phyloP scores from a whole-genome alignment of 768 basidiomycete genomes.

The Punctularia strigosozonata region DNA sequence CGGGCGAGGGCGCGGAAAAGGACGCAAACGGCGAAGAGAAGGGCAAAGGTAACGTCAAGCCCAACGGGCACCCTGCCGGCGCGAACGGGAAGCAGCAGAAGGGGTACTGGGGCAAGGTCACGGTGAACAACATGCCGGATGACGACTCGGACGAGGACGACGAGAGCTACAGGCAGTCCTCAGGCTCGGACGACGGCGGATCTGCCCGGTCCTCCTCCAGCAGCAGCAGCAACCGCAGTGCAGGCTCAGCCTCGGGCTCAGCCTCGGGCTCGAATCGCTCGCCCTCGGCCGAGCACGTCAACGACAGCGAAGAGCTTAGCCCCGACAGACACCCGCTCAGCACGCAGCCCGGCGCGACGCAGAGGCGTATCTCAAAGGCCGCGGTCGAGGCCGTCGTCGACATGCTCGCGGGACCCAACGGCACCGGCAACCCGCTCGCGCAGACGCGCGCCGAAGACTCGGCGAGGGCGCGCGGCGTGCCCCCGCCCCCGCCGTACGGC shows the following conservation, averaged over 20 bases:
- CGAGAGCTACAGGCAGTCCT: conserved; percentile 8
- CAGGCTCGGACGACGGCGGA: conserved; percentile 12
- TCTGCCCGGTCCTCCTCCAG: too few relatives aligned
- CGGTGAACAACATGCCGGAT: conserved; percentile 1
- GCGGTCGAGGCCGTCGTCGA: conserved; percentile 54
- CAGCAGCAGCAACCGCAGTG: too few relatives aligned
- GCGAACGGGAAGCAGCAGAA: conserved; percentile 15
- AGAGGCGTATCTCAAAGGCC: conserved; percentile 47
- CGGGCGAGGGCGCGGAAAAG: conserved; percentile 37
- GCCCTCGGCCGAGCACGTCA: conserved; percentile 26
- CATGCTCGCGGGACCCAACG: conserved; percentile 49
- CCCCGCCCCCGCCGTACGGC: too few relatives aligned
- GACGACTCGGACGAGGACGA: conserved; percentile 8
- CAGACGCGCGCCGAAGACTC: too few relatives aligned
- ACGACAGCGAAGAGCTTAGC: conserved; percentile 35
- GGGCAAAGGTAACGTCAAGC: too few relatives aligned
- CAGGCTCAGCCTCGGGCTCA: conserved; percentile 20
- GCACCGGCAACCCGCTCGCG: too few relatives aligned
- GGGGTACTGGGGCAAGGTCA: conserved; percentile 4
- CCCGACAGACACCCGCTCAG: conserved; percentile 47
- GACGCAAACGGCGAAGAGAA: conserved; percentile 23
- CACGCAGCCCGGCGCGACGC: conserved; percentile 59
- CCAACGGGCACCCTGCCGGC: too few relatives aligned
- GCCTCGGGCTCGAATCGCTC: too few relatives aligned
- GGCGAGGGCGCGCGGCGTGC: too few relatives aligned